These are phyloP conservation scores for Cucumis melo DNA, from an alignment of 306 rosid genomes.

Conservation along the genomic window DNA sequence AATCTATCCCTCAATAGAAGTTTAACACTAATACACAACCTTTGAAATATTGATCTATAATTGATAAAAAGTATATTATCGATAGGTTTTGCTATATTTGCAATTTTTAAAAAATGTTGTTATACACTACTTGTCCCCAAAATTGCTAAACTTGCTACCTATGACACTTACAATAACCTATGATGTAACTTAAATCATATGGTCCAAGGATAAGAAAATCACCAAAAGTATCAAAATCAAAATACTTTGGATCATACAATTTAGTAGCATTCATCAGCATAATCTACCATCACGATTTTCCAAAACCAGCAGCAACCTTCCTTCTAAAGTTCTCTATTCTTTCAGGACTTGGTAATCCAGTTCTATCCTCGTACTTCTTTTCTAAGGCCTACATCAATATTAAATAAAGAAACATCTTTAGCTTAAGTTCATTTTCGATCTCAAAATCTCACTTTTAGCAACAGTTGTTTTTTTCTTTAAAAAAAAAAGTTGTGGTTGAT, in stretches of 20 bases:
- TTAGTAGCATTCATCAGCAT: not conserved
- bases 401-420: not conserved
- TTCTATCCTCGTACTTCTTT: slow-evolving; percentile 47
- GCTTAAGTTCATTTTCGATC: not conserved
- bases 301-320: slow-evolving; percentile 65
- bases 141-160: too few relatives aligned
- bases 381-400: slow-evolving; percentile 48
- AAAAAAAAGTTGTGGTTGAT: too few relatives aligned
- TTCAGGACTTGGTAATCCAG: slow-evolving; percentile 74
- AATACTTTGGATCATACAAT: not conserved
- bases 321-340: slow-evolving; percentile 40
- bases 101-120: too few relatives aligned
- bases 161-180: too few relatives aligned
- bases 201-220: not conserved
- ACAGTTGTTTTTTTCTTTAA: not conserved
- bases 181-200: not conserved
- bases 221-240: not conserved
- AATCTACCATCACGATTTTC: slow-evolving; percentile 28
- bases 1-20: too few relatives aligned
- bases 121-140: too few relatives aligned
- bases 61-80: too few relatives aligned
- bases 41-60: too few relatives aligned
- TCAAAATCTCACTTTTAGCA: not conserved
- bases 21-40: too few relatives aligned
- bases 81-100: too few relatives aligned